Evolutionary conservation across 192 early-diverging fungal species (phyloP).

Genomic region (Linnemannia hyalina): DNA sequence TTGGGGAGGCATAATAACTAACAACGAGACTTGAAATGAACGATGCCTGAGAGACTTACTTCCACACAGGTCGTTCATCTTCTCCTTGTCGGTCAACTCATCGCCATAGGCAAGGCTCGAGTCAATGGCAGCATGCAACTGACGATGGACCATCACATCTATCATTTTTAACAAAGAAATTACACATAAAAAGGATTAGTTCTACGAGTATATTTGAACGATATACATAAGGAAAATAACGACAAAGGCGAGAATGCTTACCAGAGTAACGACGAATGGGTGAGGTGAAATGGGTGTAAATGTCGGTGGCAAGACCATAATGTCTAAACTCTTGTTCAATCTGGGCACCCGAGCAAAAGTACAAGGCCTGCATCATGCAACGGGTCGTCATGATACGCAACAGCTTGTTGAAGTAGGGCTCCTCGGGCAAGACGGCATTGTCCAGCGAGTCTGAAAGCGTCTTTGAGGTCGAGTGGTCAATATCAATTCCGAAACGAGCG

Average conservation of each 20-base stretch:
- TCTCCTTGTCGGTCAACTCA: constrained; percentile 86
- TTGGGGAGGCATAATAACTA: constrained; percentile 1
- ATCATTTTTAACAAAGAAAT: neutral
- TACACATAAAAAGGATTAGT: neutral
- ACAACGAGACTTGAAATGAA: neutral
- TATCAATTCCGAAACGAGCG: constrained; percentile 66
- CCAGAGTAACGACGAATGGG: constrained; percentile 98
- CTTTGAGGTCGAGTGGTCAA: constrained; percentile 81
- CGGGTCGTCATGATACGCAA: constrained; percentile 92
- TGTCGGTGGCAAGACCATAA: constrained; percentile 92
- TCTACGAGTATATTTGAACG: neutral
- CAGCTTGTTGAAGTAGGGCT: constrained; percentile 98
- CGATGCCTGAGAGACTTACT: constrained; percentile 55
- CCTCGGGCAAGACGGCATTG: constrained; percentile 77
- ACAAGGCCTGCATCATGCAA: constrained; percentile 99
- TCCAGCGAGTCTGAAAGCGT: constrained; percentile 92
- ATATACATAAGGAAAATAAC: neutral
- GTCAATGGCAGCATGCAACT: constrained; percentile 74
- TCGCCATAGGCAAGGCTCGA: constrained; percentile 63
- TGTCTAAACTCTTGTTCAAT: constrained; percentile 76
- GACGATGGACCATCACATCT: constrained; percentile 95
- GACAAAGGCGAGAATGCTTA: constrained; percentile 21
- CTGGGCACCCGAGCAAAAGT: constrained; percentile 93
- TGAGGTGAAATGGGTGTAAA: constrained; percentile 99
- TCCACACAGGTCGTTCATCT: constrained; percentile 87